Conservation (phyloP, 1,284 basidiomycete species). For the Boletellus deceptivus region DNA sequence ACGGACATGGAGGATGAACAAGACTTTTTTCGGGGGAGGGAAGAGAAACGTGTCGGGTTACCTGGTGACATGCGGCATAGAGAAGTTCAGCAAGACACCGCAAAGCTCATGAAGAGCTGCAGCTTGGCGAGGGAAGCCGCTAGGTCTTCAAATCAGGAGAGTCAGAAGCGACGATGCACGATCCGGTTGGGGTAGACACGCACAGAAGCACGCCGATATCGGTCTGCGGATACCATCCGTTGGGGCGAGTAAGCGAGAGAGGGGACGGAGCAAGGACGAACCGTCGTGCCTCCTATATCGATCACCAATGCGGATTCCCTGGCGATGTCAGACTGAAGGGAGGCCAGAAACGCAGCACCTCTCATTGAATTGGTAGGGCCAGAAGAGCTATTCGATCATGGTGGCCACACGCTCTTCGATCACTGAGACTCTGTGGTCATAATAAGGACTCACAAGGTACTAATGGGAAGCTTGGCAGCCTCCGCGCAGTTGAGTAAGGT, state of each 20-base stretch:
- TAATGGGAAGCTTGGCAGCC: slow-evolving; percentile 57
- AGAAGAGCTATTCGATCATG: slow-evolving; percentile 38
- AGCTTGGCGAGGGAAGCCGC: slow-evolving; percentile 49
- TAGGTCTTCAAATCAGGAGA: slow-evolving; percentile 22
- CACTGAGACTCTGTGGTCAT: slow-evolving; percentile 7
- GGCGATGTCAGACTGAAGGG: slow-evolving; percentile 35
- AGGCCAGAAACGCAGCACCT: slow-evolving; percentile 56
- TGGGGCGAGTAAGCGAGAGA: slow-evolving; percentile 15
- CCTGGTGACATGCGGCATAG: slow-evolving; percentile 42
- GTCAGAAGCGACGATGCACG: slow-evolving; percentile 13
- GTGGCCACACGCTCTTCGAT: slow-evolving; percentile 7
- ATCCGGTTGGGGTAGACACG: slow-evolving; percentile 12
- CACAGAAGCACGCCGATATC: slow-evolving; percentile 37
- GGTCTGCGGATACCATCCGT: slow-evolving; percentile 26
- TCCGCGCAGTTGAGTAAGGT: slow-evolving; percentile 51
- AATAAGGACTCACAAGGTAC: slow-evolving; percentile 45
- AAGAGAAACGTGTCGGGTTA: slow-evolving; percentile 15
- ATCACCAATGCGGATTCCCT: slow-evolving; percentile 50
- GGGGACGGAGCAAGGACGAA: slow-evolving; percentile 27
- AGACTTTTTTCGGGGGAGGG: not conserved
- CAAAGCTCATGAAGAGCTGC: slow-evolving; percentile 45
- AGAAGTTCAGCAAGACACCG: slow-evolving; percentile 34
- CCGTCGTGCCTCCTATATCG: slow-evolving; percentile 57
- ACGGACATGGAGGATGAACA: slow-evolving; percentile 3
- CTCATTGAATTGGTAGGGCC: slow-evolving; percentile 69